Evolutionary conservation across 371 early-diverging fungal genomes (phyloP), one percentile per base, ranked within the genome.

Genomic region (Mucor plumbeus): DNA sequence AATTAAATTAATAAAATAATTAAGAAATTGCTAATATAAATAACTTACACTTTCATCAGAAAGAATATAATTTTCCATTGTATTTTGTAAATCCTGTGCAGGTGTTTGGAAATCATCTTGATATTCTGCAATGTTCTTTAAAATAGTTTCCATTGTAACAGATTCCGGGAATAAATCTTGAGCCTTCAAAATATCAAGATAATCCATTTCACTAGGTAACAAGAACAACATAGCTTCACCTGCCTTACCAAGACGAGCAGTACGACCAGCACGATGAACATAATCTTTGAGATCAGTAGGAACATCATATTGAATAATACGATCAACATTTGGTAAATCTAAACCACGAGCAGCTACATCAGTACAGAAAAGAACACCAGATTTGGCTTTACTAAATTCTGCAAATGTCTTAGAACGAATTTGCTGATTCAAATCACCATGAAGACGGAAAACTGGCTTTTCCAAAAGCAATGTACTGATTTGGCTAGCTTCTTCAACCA

Each of bases 281-380:
- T 98, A 99, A 61, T 96, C 96, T 59, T 91, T 88, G 17, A 94
- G 75, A 77, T 94, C 96, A 19, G 91, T 83, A 7, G 99, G 99
- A n/a, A 96, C 90, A 79, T 99, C 99, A 69, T 93, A 99, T 78
- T 99, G 99, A 43, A 99, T 84, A 68, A 99, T 95, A 53, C 87
- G 85, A 34, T 92, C 88, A 31, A 99, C 94, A 70, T 95, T 88
- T 21, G 98, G 94, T 67, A 99, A 79, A 88, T 99, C 99, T 43
- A 99, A 82, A 60, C 99, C 99, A 78, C 99, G 92, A 8, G 99
- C 97, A 10, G 97, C 98, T 9, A 99, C 96, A 81, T 99, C 99
- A 0, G 99, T 99, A 74, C 96, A 95, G 67, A 99, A 84, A 34
- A 99, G 77, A 39, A 99, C 85, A 17, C 87, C 88, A n/a, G 84